Base-by-base conservation (phyloP, 495 filamentous ascomycete genomes). In the Astrothelium macrocarpum region DNA sequence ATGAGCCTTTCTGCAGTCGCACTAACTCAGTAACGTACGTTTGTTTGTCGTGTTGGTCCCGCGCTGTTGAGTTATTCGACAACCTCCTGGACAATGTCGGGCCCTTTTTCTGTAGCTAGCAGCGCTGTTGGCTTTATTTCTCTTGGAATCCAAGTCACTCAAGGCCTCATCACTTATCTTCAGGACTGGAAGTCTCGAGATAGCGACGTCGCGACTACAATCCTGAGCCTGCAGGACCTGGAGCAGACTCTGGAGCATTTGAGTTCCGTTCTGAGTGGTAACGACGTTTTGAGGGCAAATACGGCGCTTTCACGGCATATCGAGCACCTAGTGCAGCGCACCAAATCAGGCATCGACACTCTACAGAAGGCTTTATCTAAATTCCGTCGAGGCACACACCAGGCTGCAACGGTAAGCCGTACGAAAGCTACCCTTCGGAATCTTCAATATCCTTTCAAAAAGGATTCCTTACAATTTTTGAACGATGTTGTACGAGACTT, bases 161-260 rank as follows among this genome's bases (percentile, higher is more conserved):
- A 49, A 23, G 45, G 45, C 20, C 45, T 49, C 20, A 49, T 49
- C 45, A 49, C 45, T 49, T 49, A 49, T 1, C 45, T 49, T 9
- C 45, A 49, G 45, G 45, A 49, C 45, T 49, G 45, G 45, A 49
- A 23, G 45, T 49, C 45, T 49, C 45, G 45, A 49, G 45, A 49
- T 23, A 49, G 45, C n/a, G 45, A 49, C 45, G 45, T 49, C 45
- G 45, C 45, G 45, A 16, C 45, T 23, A 49, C 45, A 23, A 23
- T 49, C 10, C 45, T 49, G 45, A 49, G 5, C 45, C 20, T 49
- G 20, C 45, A 49, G 45, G 45, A 49, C 45, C 20, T 49, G n/a
- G 45, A 49, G 45, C 45, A 49, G 45, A 49, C 45, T 49, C 45
- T 49, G 45, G 45, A 49, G 45, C 45, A 49, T 49, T 49, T 49